Evolutionary conservation across 1,284 basidiomycete species (phyloP), one percentile per base, ranked within the genome.

Genomic region (Puccinia triticina): DNA sequence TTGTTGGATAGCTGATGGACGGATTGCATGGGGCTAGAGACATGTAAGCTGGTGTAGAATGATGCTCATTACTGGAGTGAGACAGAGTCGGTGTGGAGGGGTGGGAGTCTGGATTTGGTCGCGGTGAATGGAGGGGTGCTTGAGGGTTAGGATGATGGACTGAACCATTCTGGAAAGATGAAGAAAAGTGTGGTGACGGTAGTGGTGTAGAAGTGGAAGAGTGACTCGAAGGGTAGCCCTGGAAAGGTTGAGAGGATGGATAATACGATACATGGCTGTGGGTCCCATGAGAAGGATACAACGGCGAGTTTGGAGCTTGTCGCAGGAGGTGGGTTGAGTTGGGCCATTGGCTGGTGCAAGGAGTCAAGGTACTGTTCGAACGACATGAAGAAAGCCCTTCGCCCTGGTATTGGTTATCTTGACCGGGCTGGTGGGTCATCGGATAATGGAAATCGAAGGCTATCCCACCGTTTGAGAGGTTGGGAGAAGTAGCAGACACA

Each of bases 401-500:
- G 37, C n/a, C 37, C 14, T 53, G 72, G 26, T 55, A 74, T 3
- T 29, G 50, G 16, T 46, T 57, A 23, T 37, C 48, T 34, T 46
- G 74, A n/a, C 1, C 55, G 3, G 74, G 43, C 12, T 76, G 74
- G n/a, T 57, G 57, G 1, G 74, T 0, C 8, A 76, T 18, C 16
- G 74, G 57, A 26, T 61, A 76, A 26, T 32, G 55, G 32, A 76
- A 76, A 46, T 76, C 74, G n/a, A 76, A 76, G 34, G 23, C 61
- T 18, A 2, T 53, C 18, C 26, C 72, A 43, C 26, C 37, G 29
- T n/a, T n/a, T 18, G 26, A 16, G 26, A 76, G 40, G 26, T 32
- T 18, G 1, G 74, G 53, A 4, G 74, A 61, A 4, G 55, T n/a
- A 29, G 57, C 55, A 43, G 74, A 76, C 21, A 48, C 37, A 29